A percentile compares a stretch with the other conserved stretches of the same genome.
phyloP scores from a whole-genome alignment of 2,329 filamentous ascomycete genomes.

The Penicillium fuscoglaucum region DNA sequence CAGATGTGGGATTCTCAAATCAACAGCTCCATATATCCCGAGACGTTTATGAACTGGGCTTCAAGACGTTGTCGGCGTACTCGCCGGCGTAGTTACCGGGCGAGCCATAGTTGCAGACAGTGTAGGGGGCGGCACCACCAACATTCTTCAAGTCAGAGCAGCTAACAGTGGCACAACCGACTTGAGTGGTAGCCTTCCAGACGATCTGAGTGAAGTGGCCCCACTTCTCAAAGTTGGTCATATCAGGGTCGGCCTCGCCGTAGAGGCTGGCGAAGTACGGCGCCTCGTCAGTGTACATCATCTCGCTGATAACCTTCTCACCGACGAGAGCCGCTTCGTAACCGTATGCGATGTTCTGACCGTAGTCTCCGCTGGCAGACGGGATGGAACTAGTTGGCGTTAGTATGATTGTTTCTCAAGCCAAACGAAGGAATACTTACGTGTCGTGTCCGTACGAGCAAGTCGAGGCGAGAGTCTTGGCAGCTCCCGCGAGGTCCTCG shows the following conservation, averaged over 20 bases:
- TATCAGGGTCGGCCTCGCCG: slow-evolving; percentile 59
- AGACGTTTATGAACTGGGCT: slow-evolving; percentile 37
- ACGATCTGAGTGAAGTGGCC: slow-evolving; percentile 77
- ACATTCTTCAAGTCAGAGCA: slow-evolving; percentile 49
- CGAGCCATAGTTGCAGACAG: slow-evolving; percentile 83
- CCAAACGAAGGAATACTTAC: slow-evolving; percentile 53
- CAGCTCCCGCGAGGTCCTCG: slow-evolving; percentile 62
- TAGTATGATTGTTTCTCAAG: slow-evolving; percentile 34
- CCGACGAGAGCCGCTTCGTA: slow-evolving; percentile 59
- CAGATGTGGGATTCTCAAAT: neutral
- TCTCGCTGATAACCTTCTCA: slow-evolving; percentile 66
- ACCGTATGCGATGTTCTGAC: slow-evolving; percentile 86
- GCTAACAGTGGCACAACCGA: slow-evolving; percentile 62
- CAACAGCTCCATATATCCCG: neutral
- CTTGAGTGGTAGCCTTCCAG: slow-evolving; percentile 62
- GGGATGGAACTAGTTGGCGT: slow-evolving; percentile 44
- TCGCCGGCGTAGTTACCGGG: slow-evolving; percentile 63
- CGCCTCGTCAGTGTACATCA: slow-evolving; percentile 88
- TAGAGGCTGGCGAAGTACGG: slow-evolving; percentile 58
- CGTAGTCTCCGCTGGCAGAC: slow-evolving; percentile 61
- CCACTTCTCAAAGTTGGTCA: slow-evolving; percentile 63
- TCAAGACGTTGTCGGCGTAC: slow-evolving; percentile 55
- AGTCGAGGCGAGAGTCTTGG: slow-evolving; percentile 60
- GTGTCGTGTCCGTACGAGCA: slow-evolving; percentile 76
- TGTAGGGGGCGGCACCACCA: slow-evolving; percentile 61